Percentiles rank a stretch among this genome's conserved stretches.
phyloP scores from a whole-genome alignment of 75 land plant genomes.

The Sequoiadendron giganteum region DNA sequence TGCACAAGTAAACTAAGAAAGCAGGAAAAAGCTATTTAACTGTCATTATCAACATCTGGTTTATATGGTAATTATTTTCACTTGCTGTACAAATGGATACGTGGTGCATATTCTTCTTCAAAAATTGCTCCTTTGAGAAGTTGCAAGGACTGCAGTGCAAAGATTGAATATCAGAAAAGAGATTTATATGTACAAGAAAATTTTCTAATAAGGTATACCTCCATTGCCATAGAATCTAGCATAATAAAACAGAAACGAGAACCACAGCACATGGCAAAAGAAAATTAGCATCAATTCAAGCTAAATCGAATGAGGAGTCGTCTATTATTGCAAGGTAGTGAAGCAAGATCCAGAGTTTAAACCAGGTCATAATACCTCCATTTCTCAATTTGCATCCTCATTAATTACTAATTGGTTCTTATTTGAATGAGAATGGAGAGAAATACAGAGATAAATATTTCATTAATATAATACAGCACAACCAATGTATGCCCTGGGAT shows the following conservation, averaged over 20 bases:
- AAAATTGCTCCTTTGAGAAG: constrained; percentile 88
- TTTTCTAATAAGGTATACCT: neutral
- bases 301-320: neutral
- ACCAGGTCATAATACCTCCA: neutral
- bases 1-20: neutral
- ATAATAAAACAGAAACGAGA: neutral
- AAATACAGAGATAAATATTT: neutral
- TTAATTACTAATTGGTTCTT: neutral
- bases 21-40: neutral
- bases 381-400: neutral
- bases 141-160: constrained; percentile 69
- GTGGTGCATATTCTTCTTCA: constrained; percentile 71
- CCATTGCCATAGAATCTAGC: neutral
- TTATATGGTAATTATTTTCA: neutral
- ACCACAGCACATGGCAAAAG: neutral
- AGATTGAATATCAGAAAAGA: neutral
- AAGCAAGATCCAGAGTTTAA: neutral
- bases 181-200: neutral
- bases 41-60: neutral
- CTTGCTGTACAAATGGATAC: constrained; percentile 65
- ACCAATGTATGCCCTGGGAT: neutral
- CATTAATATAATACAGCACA: neutral
- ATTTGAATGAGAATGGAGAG: neutral
- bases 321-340: neutral
- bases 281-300: neutral